A percentile compares a stretch with the other conserved stretches of the same genome.
Conservation (phyloP, 129 eudicot genomes). For the Artemisia argyi region DNA sequence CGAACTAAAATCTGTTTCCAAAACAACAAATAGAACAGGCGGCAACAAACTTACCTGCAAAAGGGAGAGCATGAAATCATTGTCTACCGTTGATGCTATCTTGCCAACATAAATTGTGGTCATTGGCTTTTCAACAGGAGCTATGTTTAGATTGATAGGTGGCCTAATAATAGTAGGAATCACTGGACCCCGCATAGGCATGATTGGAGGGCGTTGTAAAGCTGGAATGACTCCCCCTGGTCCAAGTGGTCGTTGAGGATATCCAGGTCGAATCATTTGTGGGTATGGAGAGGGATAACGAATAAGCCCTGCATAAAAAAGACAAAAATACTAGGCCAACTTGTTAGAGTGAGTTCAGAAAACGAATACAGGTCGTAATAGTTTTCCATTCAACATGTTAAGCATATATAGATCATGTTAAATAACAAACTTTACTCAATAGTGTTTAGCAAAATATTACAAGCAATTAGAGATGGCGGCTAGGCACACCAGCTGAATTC, state of each 20-base stretch:
- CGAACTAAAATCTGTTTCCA: not conserved
- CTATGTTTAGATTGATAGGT: constrained; percentile 46
- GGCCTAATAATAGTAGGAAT: constrained; percentile 69
- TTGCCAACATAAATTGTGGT: constrained; percentile 92
- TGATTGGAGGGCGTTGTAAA: constrained; percentile 70
- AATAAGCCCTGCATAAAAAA: constrained; percentile 62
- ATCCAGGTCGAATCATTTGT: constrained; percentile 66
- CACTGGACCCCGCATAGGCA: constrained; percentile 67
- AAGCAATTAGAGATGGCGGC: constrained; percentile 71
- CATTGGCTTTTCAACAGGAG: constrained; percentile 74
- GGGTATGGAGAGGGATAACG: constrained; percentile 78
- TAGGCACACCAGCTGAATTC: constrained; percentile 89
- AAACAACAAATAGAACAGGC: not conserved
- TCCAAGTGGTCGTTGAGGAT: constrained; percentile 72
- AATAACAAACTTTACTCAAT: constrained; percentile 25
- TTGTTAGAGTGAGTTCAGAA: constrained; percentile 15
- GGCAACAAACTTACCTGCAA: constrained; percentile 56
- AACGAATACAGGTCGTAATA: not conserved
- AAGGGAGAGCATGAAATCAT: constrained; percentile 90
- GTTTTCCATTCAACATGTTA: not conserved
- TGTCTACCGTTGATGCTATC: constrained; percentile 84
- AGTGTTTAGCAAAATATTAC: constrained; percentile 56
- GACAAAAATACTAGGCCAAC: constrained; percentile 69
- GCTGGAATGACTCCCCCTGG: constrained; percentile 61
- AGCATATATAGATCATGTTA: not conserved